Base-by-base conservation (phyloP, 495 filamentous ascomycete species). In the Podospora anserina region DNA sequence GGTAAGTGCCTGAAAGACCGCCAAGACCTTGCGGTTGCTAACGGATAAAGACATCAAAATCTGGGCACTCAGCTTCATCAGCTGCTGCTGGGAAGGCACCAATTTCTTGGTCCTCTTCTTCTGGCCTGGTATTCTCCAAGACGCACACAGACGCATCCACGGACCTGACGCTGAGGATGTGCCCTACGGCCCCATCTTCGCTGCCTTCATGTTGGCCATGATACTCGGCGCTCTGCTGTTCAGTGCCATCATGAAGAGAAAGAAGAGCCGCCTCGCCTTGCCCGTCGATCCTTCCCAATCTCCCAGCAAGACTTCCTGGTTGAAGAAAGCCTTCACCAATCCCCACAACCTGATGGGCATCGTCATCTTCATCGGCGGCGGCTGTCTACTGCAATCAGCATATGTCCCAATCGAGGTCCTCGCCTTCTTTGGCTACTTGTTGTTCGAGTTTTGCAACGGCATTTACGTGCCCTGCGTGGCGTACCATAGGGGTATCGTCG, bases 51-150 rank as follows among this genome's bases (percentile, higher is more conserved):
- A 58, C 55, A 58, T 58, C 55, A 58, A 58, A 58, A 19, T 58
- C 2, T 58, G 55, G 55, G 55, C 55, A 2, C 18, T 58, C 1
- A 20, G n/a, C 23, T 58, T 58, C 55, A 58, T 58, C 55, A 58
- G 55, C 55, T 58, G 55, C 55, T 58, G 55, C 19, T 58, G 55
- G 55, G 55, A 58, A 58, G 55, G 55, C 55, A 58, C 55, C 55
- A 58, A 58, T n/a, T 58, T 58, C 18, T n/a, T 58, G 18, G 55
- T 58, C n/a, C n/a, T 20, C 13, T 58, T 58, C n/a, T 58, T 58
- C 23, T 58, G 55, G 55, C n/a, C 55, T 13, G 55, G 55, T 4
- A 58, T 58, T 18, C 55, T 58, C 3, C 55, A 58, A 58, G 55
- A 58, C n/a, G 55, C 55, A 4, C 55, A 58, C n/a, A 58, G n/a